Evolutionary conservation across 2,329 filamentous ascomycete genomes (phyloP).

Genomic region (Lachnum nothofagi): DNA sequence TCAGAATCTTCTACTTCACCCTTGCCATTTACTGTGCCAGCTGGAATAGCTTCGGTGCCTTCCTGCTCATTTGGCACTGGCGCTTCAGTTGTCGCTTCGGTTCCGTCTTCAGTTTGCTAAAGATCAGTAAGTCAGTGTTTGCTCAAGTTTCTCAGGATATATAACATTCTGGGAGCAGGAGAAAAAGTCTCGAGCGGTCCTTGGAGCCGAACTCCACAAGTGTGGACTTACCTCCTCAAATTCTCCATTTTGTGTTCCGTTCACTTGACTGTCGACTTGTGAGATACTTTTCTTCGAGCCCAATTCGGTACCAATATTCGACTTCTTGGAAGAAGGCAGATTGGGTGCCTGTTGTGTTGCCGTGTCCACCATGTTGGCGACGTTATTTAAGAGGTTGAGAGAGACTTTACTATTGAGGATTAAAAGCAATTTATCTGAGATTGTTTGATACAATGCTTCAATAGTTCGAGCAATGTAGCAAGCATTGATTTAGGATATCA

Average conservation of each 20-base stretch:
- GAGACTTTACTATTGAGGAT: background rate
- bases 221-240: background rate
- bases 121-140: background rate
- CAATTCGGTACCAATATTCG: slow-evolving; percentile 7
- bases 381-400: slow-evolving; percentile 4
- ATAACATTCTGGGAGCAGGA: background rate
- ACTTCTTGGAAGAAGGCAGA: slow-evolving; percentile 13
- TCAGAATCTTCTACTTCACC: slow-evolving; percentile 52
- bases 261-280: background rate
- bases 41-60: slow-evolving; percentile 14
- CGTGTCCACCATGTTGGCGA: slow-evolving; percentile 21
- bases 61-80: slow-evolving; percentile 12
- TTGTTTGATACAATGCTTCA: background rate
- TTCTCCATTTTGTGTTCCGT: background rate
- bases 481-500: background rate
- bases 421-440: background rate
- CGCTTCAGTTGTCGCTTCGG: slow-evolving; percentile 11
- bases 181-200: background rate
- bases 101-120: slow-evolving; percentile 15
- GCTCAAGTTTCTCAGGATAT: background rate
- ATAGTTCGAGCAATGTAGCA: too few species aligned
- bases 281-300: slow-evolving; percentile 6
- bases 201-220: slow-evolving; percentile 1
- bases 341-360: slow-evolving; percentile 12
- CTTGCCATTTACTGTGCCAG: slow-evolving; percentile 39